Percentiles rank a stretch among this genome's conserved stretches.
Evolutionary conservation across 2,329 filamentous ascomycete species (phyloP).

Genomic region (Fusarium algeriense): DNA sequence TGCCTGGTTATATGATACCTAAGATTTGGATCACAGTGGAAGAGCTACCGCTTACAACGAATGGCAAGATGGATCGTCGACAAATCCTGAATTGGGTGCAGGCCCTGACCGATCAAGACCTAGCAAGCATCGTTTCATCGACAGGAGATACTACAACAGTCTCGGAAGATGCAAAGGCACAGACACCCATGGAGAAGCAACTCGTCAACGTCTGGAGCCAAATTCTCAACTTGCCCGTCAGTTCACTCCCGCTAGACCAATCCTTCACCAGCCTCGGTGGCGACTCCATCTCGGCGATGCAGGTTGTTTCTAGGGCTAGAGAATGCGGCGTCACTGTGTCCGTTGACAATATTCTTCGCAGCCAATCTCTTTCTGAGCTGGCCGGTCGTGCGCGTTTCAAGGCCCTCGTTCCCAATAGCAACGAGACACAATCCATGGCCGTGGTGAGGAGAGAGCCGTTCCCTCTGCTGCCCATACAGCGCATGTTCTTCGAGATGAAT

Average conservation of each 20-base stretch:
- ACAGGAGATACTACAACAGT: background rate
- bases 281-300: background rate
- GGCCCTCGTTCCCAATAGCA: background rate
- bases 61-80: background rate
- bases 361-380: background rate
- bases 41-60: background rate
- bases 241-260: background rate
- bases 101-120: background rate
- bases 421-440: background rate
- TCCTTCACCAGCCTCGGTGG: background rate
- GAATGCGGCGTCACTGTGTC: background rate
- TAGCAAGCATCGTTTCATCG: background rate
- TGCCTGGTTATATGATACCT: background rate
- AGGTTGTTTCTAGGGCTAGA: background rate
- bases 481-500: conserved; percentile 5
- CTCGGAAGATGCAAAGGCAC: background rate
- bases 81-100: background rate
- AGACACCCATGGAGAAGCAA: background rate
- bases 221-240: background rate
- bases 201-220: background rate
- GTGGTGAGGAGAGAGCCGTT: background rate
- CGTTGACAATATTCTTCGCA: background rate
- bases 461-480: background rate
- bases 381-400: background rate
- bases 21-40: background rate